These are phyloP conservation scores for Garcia nutans DNA, from an alignment of 345 rosid species.

Conservation along the genomic window DNA sequence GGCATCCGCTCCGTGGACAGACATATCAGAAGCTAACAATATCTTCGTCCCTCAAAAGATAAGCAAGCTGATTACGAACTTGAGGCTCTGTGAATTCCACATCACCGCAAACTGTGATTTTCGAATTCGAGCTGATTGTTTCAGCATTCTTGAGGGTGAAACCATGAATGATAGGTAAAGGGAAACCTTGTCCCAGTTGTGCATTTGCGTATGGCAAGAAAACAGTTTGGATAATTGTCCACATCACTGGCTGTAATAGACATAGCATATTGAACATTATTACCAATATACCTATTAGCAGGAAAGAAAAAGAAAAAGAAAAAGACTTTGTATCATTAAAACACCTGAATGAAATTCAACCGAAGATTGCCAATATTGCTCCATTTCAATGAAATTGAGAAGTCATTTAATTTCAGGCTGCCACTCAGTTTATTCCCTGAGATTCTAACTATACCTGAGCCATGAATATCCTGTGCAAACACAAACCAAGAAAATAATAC, in stretches of 20 bases:
- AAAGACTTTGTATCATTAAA: background rate
- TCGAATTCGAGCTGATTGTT: conserved; percentile 50
- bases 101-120: conserved; percentile 65
- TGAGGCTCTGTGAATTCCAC: conserved; percentile 47
- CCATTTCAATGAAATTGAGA: conserved; percentile 83
- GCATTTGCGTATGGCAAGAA: conserved; percentile 73
- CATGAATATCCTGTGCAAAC: conserved; percentile 54
- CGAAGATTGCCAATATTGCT: conserved; percentile 84
- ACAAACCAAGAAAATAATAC: background rate
- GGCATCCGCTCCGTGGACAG: background rate
- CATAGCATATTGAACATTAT: background rate
- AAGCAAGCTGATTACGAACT: conserved; percentile 15
- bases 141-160: conserved; percentile 73
- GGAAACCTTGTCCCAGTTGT: conserved; percentile 74
- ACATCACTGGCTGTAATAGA: conserved; percentile 73
- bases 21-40: background rate
- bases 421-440: conserved; percentile 81
- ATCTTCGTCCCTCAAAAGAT: background rate
- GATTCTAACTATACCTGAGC: conserved; percentile 68
- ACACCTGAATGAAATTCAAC: conserved; percentile 70
- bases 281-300: background rate
- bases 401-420: conserved; percentile 62
- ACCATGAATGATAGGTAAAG: conserved; percentile 83
- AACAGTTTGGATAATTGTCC: conserved; percentile 84
- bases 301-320: background rate